Percentiles rank a stretch among this genome's conserved stretches.
Evolutionary conservation across 495 filamentous ascomycete species (phyloP).

Genomic region (Delitschia confertaspora): DNA sequence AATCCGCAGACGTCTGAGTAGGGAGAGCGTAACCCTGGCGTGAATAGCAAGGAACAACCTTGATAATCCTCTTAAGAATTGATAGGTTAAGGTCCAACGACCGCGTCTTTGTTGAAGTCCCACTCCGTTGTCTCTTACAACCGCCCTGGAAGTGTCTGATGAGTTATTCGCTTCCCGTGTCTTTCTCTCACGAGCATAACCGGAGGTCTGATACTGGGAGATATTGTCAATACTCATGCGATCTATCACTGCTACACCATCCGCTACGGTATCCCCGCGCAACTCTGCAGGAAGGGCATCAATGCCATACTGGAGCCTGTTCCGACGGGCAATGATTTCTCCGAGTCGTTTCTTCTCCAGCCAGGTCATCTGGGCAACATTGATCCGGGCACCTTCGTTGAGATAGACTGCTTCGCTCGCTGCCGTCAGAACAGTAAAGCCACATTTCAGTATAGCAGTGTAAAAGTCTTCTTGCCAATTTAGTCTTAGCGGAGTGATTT

Average conservation of each 20-base stretch:
- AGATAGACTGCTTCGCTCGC: conserved; percentile 94
- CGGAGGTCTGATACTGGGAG: conserved; percentile 29
- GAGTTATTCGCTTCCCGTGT: conserved; percentile 37
- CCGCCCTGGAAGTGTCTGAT: conserved; percentile 26
- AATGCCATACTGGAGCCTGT: conserved; percentile 19
- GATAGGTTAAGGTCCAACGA: conserved; percentile 61
- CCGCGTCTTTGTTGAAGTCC: conserved; percentile 65
- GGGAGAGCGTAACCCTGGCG: conserved; percentile 45
- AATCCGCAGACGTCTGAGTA: conserved; percentile 54
- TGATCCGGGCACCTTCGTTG: conserved; percentile 74
- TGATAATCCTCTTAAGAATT: conserved; percentile 65
- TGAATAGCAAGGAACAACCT: conserved; percentile 54
- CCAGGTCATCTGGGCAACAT: conserved; percentile 76
- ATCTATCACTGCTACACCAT: conserved; percentile 23
- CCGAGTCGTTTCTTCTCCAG: conserved; percentile 70
- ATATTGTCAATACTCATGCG: not conserved
- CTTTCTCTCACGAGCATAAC: conserved; percentile 57
- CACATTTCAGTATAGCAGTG: conserved; percentile 73
- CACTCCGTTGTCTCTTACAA: conserved; percentile 50
- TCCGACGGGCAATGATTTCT: conserved; percentile 40
- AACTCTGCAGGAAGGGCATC: conserved; percentile 26
- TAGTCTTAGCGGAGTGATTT: conserved; percentile 50
- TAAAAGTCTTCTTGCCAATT: conserved; percentile 91
- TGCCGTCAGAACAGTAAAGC: conserved; percentile 78
- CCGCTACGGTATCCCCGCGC: conserved; percentile 37